Evolutionary conservation across 371 early-diverging fungal species (phyloP), one percentile per base, ranked within the genome.

Genomic region (Apophysomyces ossiformis): DNA sequence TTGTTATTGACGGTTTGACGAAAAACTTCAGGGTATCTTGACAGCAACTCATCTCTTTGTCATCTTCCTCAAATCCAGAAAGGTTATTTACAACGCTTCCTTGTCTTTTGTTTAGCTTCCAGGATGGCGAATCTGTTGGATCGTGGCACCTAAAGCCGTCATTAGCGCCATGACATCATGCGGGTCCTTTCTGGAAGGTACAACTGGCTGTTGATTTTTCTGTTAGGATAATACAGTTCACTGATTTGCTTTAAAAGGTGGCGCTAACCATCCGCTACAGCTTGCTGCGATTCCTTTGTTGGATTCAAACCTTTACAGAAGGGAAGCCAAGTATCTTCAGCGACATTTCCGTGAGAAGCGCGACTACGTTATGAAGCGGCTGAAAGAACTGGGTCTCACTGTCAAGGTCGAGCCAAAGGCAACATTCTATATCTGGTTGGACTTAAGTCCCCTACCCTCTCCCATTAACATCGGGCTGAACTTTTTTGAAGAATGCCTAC

Each of bases 41-140:
- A 26, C 32, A 26, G 32, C 32, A 26, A 26, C 32, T 26, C 3
- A 3, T 26, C 2, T 26, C 32, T 26, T 26, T 26, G 3, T 26
- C 32, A 2, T 26, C 32, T 26, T 26, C 32, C 32, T 26, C 32
- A 26, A 26, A 26, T 26, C 32, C 32, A 26, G 2, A 26, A 26
- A 3, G 32, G 32, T 26, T 26, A 26, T 26, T 26, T 2, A 26
- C 32, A 26, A 26, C 32, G 16, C 50, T 46, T 4, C 37, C 46
- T 13, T 37, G 26, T 59, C 11, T 16, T 15, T 13, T 39, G n/a
- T n/a, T 46, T 67, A 75, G 75, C 71, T 85, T 58, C 85, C 85
- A 37, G 85, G 85, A 6, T 85, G 85, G 85, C 78, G 85, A 21
- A 72, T 81, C 2, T 83, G 83, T 56, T 85, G 85, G 85, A 78